A percentile compares a stretch with the other conserved stretches of the same genome.
These are phyloP conservation scores for Penicillium manginii DNA, from an alignment of 495 filamentous ascomycete species.

Conservation along the genomic window DNA sequence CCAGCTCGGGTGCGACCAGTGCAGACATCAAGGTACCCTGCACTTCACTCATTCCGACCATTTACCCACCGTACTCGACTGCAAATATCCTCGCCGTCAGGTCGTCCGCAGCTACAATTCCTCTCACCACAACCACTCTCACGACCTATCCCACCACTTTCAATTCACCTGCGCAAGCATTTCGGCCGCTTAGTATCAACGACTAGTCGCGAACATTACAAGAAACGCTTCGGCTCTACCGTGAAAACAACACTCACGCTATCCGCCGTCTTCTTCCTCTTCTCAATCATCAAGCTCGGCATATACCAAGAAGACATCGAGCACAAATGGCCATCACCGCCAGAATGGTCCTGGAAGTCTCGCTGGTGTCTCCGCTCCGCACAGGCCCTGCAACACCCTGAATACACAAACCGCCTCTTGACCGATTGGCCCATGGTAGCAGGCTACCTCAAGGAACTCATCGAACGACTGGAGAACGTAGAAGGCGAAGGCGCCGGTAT, in stretches of 20 bases:
- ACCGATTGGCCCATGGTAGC: constrained; percentile 69
- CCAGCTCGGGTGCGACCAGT: constrained; percentile 24
- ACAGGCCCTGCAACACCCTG: constrained; percentile 57
- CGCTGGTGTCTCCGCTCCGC: constrained; percentile 63
- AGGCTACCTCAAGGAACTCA: constrained; percentile 52
- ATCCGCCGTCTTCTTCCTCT: constrained; percentile 57
- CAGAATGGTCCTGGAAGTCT: constrained; percentile 70
- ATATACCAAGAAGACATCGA: constrained; percentile 72
- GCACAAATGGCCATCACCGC: constrained; percentile 71
- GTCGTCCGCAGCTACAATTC: constrained; percentile 81
- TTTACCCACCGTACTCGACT: constrained; percentile 56
- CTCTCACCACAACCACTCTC: constrained; percentile 57
- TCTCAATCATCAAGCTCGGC: constrained; percentile 58
- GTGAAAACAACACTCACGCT: constrained; percentile 59
- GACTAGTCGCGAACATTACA: constrained; percentile 68
- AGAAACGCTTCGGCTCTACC: constrained; percentile 61
- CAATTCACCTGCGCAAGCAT: constrained; percentile 53
- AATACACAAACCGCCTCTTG: constrained; percentile 50
- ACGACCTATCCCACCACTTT: constrained; percentile 38
- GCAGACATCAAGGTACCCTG: constrained; percentile 7
- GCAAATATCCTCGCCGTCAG: constrained; percentile 49
- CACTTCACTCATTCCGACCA: constrained; percentile 27
- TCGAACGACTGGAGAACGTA: constrained; percentile 66
- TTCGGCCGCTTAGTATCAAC: constrained; percentile 77
- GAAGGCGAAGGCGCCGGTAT: constrained; percentile 69